Conservation (phyloP, 2,329 filamentous ascomycete species). For the Cadophora luteo-olivacea region DNA sequence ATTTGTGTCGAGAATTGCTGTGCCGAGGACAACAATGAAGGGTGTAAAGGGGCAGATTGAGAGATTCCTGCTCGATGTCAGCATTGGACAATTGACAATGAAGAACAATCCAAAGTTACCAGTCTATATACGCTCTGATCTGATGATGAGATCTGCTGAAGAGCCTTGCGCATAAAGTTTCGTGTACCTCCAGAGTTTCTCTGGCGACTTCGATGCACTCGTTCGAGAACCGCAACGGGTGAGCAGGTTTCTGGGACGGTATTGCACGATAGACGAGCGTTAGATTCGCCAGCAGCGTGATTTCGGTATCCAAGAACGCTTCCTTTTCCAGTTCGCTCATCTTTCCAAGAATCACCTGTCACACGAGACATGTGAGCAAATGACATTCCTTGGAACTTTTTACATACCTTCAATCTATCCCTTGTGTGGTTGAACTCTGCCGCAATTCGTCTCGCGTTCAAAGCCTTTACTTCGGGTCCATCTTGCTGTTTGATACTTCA, state of each 20-base stretch:
- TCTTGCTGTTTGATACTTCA: conserved; percentile 2
- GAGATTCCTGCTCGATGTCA: conserved; percentile 21
- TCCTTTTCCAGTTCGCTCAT: conserved; percentile 16
- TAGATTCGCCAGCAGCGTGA: conserved; percentile 21
- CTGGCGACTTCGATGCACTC: conserved; percentile 23
- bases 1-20: conserved; percentile 25
- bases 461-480: neutral
- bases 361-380: neutral
- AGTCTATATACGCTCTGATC: conserved; percentile 23
- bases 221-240: conserved; percentile 25
- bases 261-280: conserved; percentile 24
- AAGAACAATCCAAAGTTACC: conserved; percentile 1
- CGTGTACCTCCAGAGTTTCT: conserved; percentile 22
- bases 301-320: conserved; percentile 20
- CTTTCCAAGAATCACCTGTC: neutral
- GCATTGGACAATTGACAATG: neutral
- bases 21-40: conserved; percentile 26
- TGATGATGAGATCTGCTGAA: conserved; percentile 13
- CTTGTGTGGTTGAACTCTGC: conserved; percentile 8
- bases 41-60: conserved; percentile 26
- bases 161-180: conserved; percentile 17
- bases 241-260: conserved; percentile 19
- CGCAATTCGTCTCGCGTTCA: conserved; percentile 15
- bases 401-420: neutral
- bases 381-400: no score